These are phyloP conservation scores for Ocimum tenuiflorum DNA, from an alignment of 257 asterid genomes.

Conservation along the genomic window DNA sequence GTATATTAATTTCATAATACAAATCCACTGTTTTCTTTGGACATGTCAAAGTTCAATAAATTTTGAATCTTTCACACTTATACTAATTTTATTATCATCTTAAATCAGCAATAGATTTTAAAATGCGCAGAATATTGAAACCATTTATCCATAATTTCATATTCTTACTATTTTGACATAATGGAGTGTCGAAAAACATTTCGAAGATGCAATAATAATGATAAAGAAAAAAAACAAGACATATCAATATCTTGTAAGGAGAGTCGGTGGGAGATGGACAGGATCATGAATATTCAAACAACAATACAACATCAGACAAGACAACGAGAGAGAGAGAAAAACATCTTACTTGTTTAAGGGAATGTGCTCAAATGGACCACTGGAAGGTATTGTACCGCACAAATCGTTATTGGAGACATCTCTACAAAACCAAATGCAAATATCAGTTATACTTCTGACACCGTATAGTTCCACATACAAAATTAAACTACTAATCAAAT, in stretches of 20 bases:
- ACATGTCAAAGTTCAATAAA: neutral
- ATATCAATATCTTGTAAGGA: neutral
- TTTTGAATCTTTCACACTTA: neutral
- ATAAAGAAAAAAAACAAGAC: neutral
- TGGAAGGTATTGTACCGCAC: conserved; percentile 83
- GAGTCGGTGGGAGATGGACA: neutral
- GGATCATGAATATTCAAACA: neutral
- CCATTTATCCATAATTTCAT: neutral
- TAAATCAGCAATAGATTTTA: neutral
- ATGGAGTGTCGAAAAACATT: neutral
- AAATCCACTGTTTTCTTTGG: neutral
- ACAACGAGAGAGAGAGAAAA: neutral
- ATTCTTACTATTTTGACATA: neutral
- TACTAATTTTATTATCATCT: neutral
- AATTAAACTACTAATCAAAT: neutral
- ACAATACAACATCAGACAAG: neutral
- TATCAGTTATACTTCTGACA: conserved; percentile 1
- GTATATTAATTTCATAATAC: neutral
- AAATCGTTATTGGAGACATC: conserved; percentile 82
- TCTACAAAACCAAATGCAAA: conserved; percentile 38
- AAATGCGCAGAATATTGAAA: neutral
- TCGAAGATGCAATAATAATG: neutral
- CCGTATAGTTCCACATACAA: neutral
- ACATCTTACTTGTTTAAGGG: conserved; percentile 77
- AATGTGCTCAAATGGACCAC: conserved; percentile 85